These are phyloP conservation scores for Sporothrix pallida DNA, from an alignment of 2,329 filamentous ascomycete genomes.

Conservation along the genomic window DNA sequence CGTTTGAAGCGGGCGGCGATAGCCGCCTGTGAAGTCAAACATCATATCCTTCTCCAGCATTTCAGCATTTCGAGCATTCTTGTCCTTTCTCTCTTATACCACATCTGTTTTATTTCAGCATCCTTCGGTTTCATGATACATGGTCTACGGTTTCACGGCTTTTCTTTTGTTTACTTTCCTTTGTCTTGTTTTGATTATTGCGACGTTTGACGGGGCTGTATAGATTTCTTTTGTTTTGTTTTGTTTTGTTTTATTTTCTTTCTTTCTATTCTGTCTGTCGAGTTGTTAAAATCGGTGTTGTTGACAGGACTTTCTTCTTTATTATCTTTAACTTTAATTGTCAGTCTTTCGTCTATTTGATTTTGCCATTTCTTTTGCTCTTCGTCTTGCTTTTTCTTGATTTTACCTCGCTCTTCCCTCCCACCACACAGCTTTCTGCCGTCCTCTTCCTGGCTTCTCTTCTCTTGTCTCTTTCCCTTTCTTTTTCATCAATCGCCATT, in stretches of 20 bases:
- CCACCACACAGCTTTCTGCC: neutral
- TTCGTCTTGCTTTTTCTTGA: too few relatives aligned
- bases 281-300: neutral
- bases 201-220: too few relatives aligned
- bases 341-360: neutral
- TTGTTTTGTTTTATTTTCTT: neutral
- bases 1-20: neutral
- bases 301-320: neutral
- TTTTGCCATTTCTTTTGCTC: neutral
- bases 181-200: constrained; percentile 7
- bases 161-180: constrained; percentile 4
- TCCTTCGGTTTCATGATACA: constrained; percentile 13
- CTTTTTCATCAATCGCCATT: neutral
- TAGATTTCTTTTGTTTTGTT: neutral
- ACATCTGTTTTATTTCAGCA: neutral
- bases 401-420: too few relatives aligned
- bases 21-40: neutral
- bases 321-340: neutral
- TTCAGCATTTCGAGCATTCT: constrained; percentile 6
- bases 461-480: neutral
- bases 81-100: constrained; percentile 2
- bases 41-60: neutral
- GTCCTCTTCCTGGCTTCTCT: neutral
- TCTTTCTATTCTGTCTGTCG: neutral
- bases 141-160: constrained; percentile 10